A percentile compares a stretch with the other conserved stretches of the same genome.
phyloP scores from a whole-genome alignment of 2,329 filamentous ascomycete species.

The Colletotrichum viniferum region DNA sequence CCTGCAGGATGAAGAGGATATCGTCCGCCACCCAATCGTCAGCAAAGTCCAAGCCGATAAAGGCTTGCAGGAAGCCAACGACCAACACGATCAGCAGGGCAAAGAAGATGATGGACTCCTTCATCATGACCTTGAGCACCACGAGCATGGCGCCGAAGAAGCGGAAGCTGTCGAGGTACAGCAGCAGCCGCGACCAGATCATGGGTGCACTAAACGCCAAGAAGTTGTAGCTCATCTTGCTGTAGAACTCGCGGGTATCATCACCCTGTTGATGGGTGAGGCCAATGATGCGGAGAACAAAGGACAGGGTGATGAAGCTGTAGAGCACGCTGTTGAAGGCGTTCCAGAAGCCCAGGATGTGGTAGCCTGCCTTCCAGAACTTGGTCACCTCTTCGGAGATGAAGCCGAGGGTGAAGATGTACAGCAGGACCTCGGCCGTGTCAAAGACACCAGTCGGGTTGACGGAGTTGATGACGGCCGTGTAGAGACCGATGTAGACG shows the following conservation, averaged over 20 bases:
- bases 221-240: slow-evolving; percentile 89
- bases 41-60: slow-evolving; percentile 86
- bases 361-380: slow-evolving; percentile 90
- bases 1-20: slow-evolving; percentile 74
- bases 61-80: slow-evolving; percentile 88
- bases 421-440: slow-evolving; percentile 80
- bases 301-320: slow-evolving; percentile 75
- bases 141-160: slow-evolving; percentile 99
- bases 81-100: slow-evolving; percentile 85
- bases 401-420: slow-evolving; percentile 90
- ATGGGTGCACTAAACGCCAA: slow-evolving; percentile 91
- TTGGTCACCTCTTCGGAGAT: slow-evolving; percentile 87
- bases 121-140: slow-evolving; percentile 94
- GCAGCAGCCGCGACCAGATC: slow-evolving; percentile 92
- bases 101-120: slow-evolving; percentile 95
- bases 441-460: slow-evolving; percentile 87
- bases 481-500: slow-evolving; percentile 84
- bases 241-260: slow-evolving; percentile 66
- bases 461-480: slow-evolving; percentile 90
- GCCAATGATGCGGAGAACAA: slow-evolving; percentile 80
- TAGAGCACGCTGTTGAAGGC: slow-evolving; percentile 91
- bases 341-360: slow-evolving; percentile 96
- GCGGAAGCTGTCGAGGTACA: slow-evolving; percentile 91
- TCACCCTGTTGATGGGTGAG: slow-evolving; percentile 63
- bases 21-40: slow-evolving; percentile 74